A percentile compares a stretch with the other conserved stretches of the same genome.
Conservation (phyloP, 1,139 yeast genomes). For the Diutina siamensis region DNA sequence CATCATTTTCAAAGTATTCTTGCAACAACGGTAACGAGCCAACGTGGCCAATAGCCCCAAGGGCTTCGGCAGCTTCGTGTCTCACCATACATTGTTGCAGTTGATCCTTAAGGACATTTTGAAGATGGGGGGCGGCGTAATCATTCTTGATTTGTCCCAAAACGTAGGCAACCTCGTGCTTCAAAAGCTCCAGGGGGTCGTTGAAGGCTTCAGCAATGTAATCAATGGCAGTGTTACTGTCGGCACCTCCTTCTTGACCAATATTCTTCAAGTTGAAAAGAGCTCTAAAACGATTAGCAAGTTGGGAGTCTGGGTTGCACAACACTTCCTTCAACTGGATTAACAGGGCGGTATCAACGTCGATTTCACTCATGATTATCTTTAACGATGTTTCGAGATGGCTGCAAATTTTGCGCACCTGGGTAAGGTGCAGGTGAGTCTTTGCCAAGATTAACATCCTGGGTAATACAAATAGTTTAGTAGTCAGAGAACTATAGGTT, state of each 20-base stretch:
- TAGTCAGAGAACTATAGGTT: no score
- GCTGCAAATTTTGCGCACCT: neutral
- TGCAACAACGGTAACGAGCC: constrained; percentile 61
- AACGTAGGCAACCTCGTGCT: constrained; percentile 98
- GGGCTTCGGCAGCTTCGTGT: constrained; percentile 98
- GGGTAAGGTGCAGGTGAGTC: neutral
- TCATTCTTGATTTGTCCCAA: constrained; percentile 88
- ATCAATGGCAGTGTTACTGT: constrained; percentile 52
- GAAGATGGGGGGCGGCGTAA: constrained; percentile 62
- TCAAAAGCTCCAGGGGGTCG: constrained; percentile 83
- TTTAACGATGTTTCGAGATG: neutral
- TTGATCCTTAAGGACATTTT: constrained; percentile 54
- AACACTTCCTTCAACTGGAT: constrained; percentile 65
- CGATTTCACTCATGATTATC: constrained; percentile 18
- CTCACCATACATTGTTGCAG: constrained; percentile 91
- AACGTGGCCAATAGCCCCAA: constrained; percentile 87
- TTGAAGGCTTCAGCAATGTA: constrained; percentile 74
- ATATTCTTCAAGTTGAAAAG: constrained; percentile 79
- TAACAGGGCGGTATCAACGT: constrained; percentile 41
- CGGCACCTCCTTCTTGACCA: constrained; percentile 51
- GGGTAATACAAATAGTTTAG: no score
- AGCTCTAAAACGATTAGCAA: constrained; percentile 87
- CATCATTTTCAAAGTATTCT: constrained; percentile 58
- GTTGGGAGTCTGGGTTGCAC: constrained; percentile 49
- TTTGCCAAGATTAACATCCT: no score